phyloP scores from a whole-genome alignment of 1,284 basidiomycete genomes.

The Cutaneotrichosporon sp. region DNA sequence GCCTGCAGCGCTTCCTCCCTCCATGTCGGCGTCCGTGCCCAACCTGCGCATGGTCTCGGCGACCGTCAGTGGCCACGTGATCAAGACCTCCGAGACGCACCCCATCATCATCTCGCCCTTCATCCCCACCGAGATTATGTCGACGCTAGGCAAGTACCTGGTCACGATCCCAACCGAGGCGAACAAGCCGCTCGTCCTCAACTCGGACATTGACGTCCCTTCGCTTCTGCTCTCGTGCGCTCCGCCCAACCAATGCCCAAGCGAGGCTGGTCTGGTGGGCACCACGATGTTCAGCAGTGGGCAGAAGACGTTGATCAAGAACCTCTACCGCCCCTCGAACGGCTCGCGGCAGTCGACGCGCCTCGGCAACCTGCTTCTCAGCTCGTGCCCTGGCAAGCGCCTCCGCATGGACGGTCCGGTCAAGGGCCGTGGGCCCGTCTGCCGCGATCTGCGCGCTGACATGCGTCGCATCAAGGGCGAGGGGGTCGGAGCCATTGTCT shows the following conservation, averaged over 20 bases:
- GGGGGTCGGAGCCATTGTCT: constrained; percentile 79
- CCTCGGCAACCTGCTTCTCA: constrained; percentile 86
- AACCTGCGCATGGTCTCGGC: constrained; percentile 22
- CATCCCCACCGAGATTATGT: constrained; percentile 39
- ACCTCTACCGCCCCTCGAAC: constrained; percentile 16
- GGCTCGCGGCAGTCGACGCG: constrained; percentile 36
- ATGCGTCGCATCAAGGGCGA: constrained; percentile 72
- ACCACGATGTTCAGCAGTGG: constrained; percentile 11
- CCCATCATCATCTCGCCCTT: constrained; percentile 72
- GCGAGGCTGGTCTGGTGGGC: constrained; percentile 20
- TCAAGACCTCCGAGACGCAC: constrained; percentile 76
- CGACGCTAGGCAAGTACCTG: constrained; percentile 37
- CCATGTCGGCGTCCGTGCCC: constrained; percentile 36
- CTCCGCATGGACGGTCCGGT: constrained; percentile 80
- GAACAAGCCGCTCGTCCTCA: constrained; percentile 28
- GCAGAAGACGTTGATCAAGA: constrained; percentile 21
- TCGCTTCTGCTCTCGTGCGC: constrained; percentile 61
- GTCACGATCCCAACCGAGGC: constrained; percentile 27
- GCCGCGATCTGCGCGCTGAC: constrained; percentile 77
- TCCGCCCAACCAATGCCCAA: constrained; percentile 46
- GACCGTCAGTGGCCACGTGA: constrained; percentile 31
- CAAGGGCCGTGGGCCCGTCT: constrained; percentile 79
- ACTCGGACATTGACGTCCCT: constrained; percentile 44
- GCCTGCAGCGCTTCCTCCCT: constrained; percentile 19
- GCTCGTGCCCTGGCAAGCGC: constrained; percentile 96